phyloP scores from a whole-genome alignment of 176 grass and related monocot genomes.

The Ensete glaucum region DNA sequence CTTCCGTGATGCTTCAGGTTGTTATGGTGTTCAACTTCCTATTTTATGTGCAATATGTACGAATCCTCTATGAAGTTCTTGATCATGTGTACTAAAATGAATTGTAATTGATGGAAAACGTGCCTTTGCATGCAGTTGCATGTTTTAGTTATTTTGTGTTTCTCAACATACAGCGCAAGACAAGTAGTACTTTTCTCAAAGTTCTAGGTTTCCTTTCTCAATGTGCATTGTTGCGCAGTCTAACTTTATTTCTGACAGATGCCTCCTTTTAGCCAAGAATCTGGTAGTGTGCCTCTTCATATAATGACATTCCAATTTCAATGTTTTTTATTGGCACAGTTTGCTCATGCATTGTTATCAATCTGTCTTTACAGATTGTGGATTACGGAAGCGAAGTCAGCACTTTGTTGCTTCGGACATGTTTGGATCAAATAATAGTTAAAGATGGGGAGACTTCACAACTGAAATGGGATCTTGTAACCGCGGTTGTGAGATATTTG shows the following conservation, averaged over 20 bases:
- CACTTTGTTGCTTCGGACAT: conserved; percentile 58
- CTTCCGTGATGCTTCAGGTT: not conserved
- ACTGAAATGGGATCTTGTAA: conserved; percentile 36
- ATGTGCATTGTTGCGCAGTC: too few species aligned
- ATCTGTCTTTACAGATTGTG: conserved; percentile 39
- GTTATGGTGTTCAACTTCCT: too few species aligned
- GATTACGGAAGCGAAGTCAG: conserved; percentile 61
- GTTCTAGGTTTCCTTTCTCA: too few species aligned
- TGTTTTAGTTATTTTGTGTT: not conserved
- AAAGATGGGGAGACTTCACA: conserved; percentile 29
- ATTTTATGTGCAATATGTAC: too few species aligned
- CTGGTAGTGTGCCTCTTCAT: not conserved
- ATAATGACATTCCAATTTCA: not conserved
- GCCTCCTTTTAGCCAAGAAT: not conserved
- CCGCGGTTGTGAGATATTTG: conserved; percentile 54
- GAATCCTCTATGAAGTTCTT: not conserved
- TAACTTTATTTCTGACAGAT: not conserved
- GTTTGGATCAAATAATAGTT: conserved; percentile 55
- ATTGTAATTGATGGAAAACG: not conserved
- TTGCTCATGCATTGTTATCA: conserved; percentile 9
- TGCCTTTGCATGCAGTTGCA: not conserved
- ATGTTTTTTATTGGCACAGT: not conserved
- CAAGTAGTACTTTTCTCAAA: too few species aligned
- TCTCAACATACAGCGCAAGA: not conserved
- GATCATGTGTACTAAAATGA: not conserved